Evolutionary conservation across 805 yeast genomes (phyloP).

Genomic region (Sugiyamaella boreocaroliniensis): DNA sequence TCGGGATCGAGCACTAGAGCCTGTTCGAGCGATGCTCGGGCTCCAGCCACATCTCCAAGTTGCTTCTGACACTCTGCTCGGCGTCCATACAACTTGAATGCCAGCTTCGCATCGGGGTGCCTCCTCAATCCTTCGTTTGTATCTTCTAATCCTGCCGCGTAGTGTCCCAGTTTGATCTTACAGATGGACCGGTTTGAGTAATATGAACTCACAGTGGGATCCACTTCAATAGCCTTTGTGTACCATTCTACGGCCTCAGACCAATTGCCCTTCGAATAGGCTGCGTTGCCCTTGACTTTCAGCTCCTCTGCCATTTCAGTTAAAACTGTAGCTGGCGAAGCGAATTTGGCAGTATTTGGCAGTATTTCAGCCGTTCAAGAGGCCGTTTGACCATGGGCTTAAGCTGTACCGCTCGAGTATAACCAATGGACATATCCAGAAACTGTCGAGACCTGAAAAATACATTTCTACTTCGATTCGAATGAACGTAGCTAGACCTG

Average conservation of each 20-base stretch:
- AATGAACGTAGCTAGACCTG: too few species aligned
- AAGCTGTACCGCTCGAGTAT: too few species aligned
- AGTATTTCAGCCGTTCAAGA: too few species aligned
- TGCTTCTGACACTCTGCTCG: slow-evolving; percentile 13
- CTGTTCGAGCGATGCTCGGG: slow-evolving; percentile 5
- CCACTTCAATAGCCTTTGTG: slow-evolving; percentile 14
- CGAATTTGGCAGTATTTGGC: neutral
- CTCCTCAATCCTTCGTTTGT: slow-evolving; percentile 14
- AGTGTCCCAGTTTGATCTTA: slow-evolving; percentile 16
- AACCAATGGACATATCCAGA: too few species aligned
- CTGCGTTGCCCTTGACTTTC: slow-evolving; percentile 9
- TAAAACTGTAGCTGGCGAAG: too few species aligned
- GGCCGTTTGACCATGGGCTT: too few species aligned
- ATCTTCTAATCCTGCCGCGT: slow-evolving; percentile 11
- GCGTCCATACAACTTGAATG: slow-evolving; percentile 16
- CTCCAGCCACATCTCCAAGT: slow-evolving; percentile 9
- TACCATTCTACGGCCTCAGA: slow-evolving; percentile 16
- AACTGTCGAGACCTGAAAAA: too few species aligned
- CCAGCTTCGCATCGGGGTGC: slow-evolving; percentile 1
- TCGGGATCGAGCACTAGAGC: slow-evolving; percentile 13
- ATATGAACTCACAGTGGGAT: slow-evolving; percentile 9
- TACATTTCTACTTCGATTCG: too few species aligned
- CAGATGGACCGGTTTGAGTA: slow-evolving; percentile 22
- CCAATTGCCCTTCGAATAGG: slow-evolving; percentile 10
- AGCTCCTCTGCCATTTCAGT: slow-evolving; percentile 4